These are phyloP conservation scores for Paramecium primaurelia DNA, from an alignment of 73 alveolate species.

Conservation along the genomic window DNA sequence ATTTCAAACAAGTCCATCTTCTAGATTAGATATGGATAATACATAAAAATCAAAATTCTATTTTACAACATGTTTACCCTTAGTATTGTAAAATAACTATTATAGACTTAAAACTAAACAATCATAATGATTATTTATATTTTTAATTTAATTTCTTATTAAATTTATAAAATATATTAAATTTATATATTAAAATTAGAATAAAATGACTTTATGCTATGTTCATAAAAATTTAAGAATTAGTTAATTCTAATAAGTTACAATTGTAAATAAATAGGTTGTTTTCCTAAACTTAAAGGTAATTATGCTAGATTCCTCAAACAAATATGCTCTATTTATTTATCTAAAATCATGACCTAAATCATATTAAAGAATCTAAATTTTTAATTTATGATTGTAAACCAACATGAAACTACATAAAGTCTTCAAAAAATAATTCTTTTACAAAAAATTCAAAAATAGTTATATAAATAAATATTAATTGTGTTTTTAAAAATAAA, in stretches of 20 bases:
- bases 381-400: not conserved
- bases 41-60: not conserved
- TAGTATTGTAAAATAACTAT: conserved; percentile 28
- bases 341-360: not conserved
- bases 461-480: not conserved
- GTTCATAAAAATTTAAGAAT: not conserved
- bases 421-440: not conserved
- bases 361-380: not conserved
- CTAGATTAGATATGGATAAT: not conserved
- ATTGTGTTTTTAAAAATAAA: not conserved
- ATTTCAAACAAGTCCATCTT: not conserved
- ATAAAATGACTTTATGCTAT: not conserved
- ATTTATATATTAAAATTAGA: not conserved
- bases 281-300: not conserved
- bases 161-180: not conserved
- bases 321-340: not conserved
- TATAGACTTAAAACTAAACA: not conserved
- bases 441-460: not conserved
- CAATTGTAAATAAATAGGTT: not conserved
- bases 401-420: not conserved
- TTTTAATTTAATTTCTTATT: not conserved
- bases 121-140: not conserved
- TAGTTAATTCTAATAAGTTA: not conserved
- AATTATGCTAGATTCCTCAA: not conserved
- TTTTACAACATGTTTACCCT: conserved; percentile 17